phyloP scores from a whole-genome alignment of 2,329 filamentous ascomycete species.

The Mycosphaerella sp. region DNA sequence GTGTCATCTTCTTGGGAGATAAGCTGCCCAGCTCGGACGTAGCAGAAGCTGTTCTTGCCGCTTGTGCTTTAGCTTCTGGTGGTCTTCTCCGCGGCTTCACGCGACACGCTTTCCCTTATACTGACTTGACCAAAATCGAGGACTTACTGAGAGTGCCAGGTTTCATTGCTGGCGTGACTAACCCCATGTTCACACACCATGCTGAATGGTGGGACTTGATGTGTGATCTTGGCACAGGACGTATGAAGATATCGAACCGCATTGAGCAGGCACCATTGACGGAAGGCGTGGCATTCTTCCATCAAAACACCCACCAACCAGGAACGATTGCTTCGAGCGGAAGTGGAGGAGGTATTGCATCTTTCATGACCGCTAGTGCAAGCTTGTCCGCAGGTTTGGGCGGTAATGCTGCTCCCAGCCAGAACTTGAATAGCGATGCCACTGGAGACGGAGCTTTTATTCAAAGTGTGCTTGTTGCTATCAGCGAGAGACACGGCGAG shows the following conservation, averaged over 20 bases:
- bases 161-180: conserved; percentile 96
- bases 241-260: conserved; percentile 87
- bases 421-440: conserved; percentile 49
- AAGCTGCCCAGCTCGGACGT: conserved; percentile 94
- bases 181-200: conserved; percentile 90
- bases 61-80: conserved; percentile 86
- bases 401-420: conserved; percentile 27
- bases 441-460: conserved; percentile 89
- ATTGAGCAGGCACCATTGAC: conserved; percentile 76
- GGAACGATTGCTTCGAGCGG: conserved; percentile 24
- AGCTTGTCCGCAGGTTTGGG: conserved; percentile 34
- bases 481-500: conserved; percentile 79
- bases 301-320: conserved; percentile 48
- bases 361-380: conserved; percentile 28
- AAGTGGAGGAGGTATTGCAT: conserved; percentile 24
- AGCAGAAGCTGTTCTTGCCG: conserved; percentile 95
- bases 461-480: conserved; percentile 74
- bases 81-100: conserved; percentile 92
- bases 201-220: conserved; percentile 98
- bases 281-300: conserved; percentile 81
- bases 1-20: conserved; percentile 91
- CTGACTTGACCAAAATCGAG: conserved; percentile 94
- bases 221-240: conserved; percentile 84
- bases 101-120: conserved; percentile 94
- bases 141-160: conserved; percentile 92